Evolutionary conservation across 73 alveolate genomes (phyloP).

Genomic region (Halteria grandinella): DNA sequence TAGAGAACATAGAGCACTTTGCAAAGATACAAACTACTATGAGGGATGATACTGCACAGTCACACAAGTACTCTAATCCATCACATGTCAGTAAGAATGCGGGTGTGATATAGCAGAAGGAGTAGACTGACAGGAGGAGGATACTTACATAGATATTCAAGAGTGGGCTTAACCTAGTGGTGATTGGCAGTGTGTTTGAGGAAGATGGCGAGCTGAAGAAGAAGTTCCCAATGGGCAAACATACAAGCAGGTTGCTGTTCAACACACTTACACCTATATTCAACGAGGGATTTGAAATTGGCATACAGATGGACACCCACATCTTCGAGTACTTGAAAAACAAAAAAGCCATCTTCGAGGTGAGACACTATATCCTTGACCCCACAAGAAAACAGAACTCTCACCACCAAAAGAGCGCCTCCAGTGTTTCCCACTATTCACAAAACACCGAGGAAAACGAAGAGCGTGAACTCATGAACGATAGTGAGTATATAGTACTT

Average conservation of each 20-base stretch:
- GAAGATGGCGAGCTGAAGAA: conserved; percentile 42
- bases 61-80: conserved; percentile 5
- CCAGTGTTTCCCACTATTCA: conserved; percentile 2
- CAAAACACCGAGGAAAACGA: conserved; percentile 33
- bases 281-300: conserved; percentile 30
- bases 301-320: conserved; percentile 58
- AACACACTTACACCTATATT: conserved; percentile 61
- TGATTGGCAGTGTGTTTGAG: conserved; percentile 38
- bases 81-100: conserved; percentile 5
- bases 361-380: conserved; percentile 55
- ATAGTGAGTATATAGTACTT: conserved; percentile 43
- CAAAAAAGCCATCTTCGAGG: conserved; percentile 56
- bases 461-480: conserved; percentile 17
- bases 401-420: neutral
- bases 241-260: conserved; percentile 29
- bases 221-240: conserved; percentile 21
- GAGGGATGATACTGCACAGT: neutral
- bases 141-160: conserved; percentile 35
- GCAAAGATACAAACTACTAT: conserved; percentile 22
- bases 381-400: neutral
- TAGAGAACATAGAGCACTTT: conserved; percentile 56
- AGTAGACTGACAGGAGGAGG: conserved; percentile 49
- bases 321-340: conserved; percentile 53
- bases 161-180: conserved; percentile 56
- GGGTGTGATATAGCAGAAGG: conserved; percentile 6